phyloP scores from a whole-genome alignment of 208 protist species.

The Leishmania guyanensis region DNA sequence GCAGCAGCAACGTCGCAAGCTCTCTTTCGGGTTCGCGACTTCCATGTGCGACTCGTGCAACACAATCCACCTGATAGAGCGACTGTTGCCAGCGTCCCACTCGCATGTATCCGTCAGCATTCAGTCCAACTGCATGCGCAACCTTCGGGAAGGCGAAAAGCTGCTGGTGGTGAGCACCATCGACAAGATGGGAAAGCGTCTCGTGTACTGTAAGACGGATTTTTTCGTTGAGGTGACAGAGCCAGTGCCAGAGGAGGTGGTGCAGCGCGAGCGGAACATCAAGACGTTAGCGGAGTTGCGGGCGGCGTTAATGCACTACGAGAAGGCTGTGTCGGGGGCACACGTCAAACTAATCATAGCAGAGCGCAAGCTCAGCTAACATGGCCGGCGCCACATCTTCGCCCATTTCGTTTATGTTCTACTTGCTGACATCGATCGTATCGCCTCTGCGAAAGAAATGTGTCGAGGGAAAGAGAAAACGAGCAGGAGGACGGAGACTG shows the following conservation, averaged over 20 bases:
- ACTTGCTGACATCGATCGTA: not conserved
- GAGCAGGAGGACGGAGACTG: not conserved
- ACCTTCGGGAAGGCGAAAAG: conserved; percentile 47
- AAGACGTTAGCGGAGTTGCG: conserved; percentile 41
- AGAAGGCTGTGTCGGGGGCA: conserved; percentile 39
- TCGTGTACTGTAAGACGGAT: conserved; percentile 70
- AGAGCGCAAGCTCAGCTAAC: conserved; percentile 22
- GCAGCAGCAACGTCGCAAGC: not conserved
- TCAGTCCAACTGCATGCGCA: conserved; percentile 37
- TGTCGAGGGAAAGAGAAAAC: not conserved
- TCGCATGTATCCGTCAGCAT: conserved; percentile 79
- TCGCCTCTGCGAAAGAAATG: not conserved
- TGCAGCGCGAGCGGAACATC: conserved; percentile 25
- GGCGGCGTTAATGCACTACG: conserved; percentile 39
- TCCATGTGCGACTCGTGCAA: conserved; percentile 64
- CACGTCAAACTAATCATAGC: conserved; percentile 74
- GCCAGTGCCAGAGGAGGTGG: conserved; percentile 13
- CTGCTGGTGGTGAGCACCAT: conserved; percentile 61
- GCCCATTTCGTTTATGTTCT: not conserved
- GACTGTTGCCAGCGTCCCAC: conserved; percentile 42
- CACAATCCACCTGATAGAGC: conserved; percentile 72
- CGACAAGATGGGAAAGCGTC: conserved; percentile 73
- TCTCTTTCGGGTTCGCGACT: conserved; percentile 50
- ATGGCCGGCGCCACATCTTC: not conserved
- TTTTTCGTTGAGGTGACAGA: conserved; percentile 29